Evolutionary conservation across 345 rosid genomes (phyloP).

Genomic region (Hypericum androsaemum): DNA sequence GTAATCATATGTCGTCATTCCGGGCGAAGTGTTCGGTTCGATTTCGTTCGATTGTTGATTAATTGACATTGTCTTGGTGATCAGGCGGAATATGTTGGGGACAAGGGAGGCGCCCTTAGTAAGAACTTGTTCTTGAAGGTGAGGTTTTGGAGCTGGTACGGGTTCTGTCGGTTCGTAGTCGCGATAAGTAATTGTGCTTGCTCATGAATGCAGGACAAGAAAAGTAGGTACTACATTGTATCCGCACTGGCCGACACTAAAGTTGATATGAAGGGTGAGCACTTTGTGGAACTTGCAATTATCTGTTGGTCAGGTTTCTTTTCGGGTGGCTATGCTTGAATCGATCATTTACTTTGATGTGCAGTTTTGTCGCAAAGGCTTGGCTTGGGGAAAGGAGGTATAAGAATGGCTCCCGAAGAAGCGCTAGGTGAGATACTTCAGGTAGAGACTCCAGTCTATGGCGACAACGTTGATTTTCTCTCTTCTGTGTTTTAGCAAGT

Average conservation of each 20-base stretch:
- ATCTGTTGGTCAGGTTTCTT: too few relatives aligned
- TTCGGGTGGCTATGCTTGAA: too few relatives aligned
- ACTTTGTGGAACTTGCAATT: not conserved
- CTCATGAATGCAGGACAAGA: conserved; percentile 62
- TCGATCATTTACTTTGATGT: conserved; percentile 24
- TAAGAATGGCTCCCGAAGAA: conserved; percentile 94
- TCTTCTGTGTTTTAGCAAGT: too few relatives aligned
- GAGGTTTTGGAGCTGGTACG: conserved; percentile 1
- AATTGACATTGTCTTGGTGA: not conserved
- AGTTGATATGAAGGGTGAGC: conserved; percentile 76
- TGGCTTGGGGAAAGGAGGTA: conserved; percentile 89
- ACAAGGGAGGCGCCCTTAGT: conserved; percentile 51
- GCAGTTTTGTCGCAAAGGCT: conserved; percentile 91
- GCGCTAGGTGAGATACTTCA: conserved; percentile 69
- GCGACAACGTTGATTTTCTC: too few relatives aligned
- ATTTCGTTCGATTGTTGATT: not conserved
- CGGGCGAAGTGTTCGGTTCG: not conserved
- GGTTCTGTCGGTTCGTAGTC: not conserved
- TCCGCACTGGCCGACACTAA: conserved; percentile 70
- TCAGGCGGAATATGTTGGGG: conserved; percentile 71
- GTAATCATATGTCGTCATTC: conserved; percentile 19
- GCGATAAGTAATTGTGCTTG: conserved; percentile 1
- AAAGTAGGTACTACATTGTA: conserved; percentile 61
- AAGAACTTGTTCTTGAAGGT: conserved; percentile 90
- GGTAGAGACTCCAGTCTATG: conserved; percentile 18